Evolutionary conservation across 495 filamentous ascomycete species (phyloP), one percentile per base, ranked within the genome.

Genomic region (Podospora appendiculata): DNA sequence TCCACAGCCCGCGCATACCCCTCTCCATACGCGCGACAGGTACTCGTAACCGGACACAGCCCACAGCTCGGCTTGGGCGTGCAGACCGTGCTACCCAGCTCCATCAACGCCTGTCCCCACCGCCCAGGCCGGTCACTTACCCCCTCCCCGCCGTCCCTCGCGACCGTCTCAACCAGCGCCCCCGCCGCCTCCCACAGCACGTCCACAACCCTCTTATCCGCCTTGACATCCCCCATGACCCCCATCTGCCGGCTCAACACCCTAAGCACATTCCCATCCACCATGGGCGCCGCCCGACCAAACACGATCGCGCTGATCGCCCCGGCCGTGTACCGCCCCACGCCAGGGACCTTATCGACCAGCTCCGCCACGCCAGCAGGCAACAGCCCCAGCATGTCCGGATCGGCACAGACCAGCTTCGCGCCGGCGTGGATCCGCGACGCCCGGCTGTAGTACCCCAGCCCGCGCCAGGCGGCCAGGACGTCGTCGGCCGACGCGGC

Each of bases 101-200:
- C 73, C 73, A 76, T 76, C 12, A 76, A 41, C 41, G 68, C 73
- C 44, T 76, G 73, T 9, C 73, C 73, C 73, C 72, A 75, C 45
- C 52, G 45, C 11, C 73, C 73, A 0, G 73, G 71, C 36, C 64
- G 47, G 25, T 73, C 70, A 47, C 64, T 71, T 1, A 56, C 45
- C 6, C 48, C 54, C 5, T 43, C 57, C 0, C 51, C 62, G 12
- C 54, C 57, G 47, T 69, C 63, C n/a, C 49, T 39, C 8, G 67
- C 71, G 25, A 70, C 62, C n/a, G 50, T 62, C 40, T 57, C 63
- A 7, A 69, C 74, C 32, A 77, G 50, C 13, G 47, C 55, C 40
- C 59, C 68, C 5, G 74, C 74, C 14, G 68, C 72, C 17, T 62
- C 67, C 74, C 74, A 77, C 33, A 75, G 34, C 47, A 59, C 1